phyloP scores from a whole-genome alignment of 2,329 filamentous ascomycete species.

The Fusarium sp. region DNA sequence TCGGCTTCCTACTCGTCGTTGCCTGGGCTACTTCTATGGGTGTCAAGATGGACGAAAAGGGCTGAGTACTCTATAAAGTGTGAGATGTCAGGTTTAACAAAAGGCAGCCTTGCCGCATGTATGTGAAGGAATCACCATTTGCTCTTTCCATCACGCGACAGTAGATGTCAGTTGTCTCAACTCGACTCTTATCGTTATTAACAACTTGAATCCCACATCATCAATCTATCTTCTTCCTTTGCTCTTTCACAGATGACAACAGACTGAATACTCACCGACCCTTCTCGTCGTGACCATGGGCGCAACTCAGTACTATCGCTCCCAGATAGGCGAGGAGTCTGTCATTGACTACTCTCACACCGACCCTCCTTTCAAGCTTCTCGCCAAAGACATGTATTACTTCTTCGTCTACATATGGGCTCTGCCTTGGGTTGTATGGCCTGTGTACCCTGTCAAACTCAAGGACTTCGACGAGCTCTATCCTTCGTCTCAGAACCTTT shows the following conservation, averaged over 20 bases:
- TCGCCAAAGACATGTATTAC: conserved; percentile 66
- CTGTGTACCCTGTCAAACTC: conserved; percentile 64
- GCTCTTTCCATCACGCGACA: conserved; percentile 13
- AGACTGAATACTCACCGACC: conserved; percentile 1
- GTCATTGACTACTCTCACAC: conserved; percentile 73
- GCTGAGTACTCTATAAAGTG: conserved; percentile 14
- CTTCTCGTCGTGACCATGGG: conserved; percentile 43
- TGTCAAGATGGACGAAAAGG: conserved; percentile 17
- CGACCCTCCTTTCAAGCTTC: conserved; percentile 64
- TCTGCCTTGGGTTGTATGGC: conserved; percentile 71
- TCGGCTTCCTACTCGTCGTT: conserved; percentile 27
- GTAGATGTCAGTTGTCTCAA: conserved; percentile 8
- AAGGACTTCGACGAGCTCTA: conserved; percentile 73
- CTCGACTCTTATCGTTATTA: neutral
- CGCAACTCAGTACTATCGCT: conserved; percentile 66
- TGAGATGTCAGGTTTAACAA: neutral
- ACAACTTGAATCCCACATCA: neutral
- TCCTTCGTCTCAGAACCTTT: conserved; percentile 67
- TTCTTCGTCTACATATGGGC: conserved; percentile 68
- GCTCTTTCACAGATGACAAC: neutral
- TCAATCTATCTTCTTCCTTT: neutral
- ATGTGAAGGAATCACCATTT: conserved; percentile 1
- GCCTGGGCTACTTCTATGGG: conserved; percentile 17
- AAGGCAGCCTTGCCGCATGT: conserved; percentile 17
- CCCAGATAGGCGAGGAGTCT: conserved; percentile 67